These are phyloP conservation scores for Hysterium pulicare DNA, from an alignment of 2,329 filamentous ascomycete species.

Conservation along the genomic window DNA sequence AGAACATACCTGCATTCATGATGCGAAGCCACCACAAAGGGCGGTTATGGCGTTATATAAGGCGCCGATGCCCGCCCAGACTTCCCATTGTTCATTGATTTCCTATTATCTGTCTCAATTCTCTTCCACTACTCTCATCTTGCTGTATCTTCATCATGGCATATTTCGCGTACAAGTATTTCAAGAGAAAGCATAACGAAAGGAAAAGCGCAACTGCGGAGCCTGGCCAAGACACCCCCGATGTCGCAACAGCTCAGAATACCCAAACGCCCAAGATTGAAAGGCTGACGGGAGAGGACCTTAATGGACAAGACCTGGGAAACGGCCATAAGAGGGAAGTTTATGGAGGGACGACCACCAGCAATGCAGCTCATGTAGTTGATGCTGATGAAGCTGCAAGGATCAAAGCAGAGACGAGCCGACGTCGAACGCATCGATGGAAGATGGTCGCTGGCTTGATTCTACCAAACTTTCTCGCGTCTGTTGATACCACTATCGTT, in stretches of 20 bases:
- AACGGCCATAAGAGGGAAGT: conserved; percentile 1
- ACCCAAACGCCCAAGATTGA: background rate
- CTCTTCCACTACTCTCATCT: no score
- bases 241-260: conserved; percentile 8
- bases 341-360: background rate
- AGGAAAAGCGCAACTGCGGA: conserved; percentile 19
- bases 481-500: conserved; percentile 63
- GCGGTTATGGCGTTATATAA: no score
- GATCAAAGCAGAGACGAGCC: conserved; percentile 11
- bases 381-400: conserved; percentile 9
- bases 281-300: background rate
- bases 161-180: conserved; percentile 23
- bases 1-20: no score
- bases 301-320: background rate
- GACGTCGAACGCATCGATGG: conserved; percentile 48
- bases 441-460: conserved; percentile 59
- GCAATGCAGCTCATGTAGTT: background rate
- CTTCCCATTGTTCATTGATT: no score
- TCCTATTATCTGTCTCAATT: no score
- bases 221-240: conserved; percentile 21
- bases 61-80: no score
- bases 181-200: conserved; percentile 18
- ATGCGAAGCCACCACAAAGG: no score
- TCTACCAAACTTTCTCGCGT: conserved; percentile 59
- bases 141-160: conserved; percentile 16